Base-by-base conservation (phyloP, 371 early-diverging fungal genomes). In the Basidiobolus meristosporus region DNA sequence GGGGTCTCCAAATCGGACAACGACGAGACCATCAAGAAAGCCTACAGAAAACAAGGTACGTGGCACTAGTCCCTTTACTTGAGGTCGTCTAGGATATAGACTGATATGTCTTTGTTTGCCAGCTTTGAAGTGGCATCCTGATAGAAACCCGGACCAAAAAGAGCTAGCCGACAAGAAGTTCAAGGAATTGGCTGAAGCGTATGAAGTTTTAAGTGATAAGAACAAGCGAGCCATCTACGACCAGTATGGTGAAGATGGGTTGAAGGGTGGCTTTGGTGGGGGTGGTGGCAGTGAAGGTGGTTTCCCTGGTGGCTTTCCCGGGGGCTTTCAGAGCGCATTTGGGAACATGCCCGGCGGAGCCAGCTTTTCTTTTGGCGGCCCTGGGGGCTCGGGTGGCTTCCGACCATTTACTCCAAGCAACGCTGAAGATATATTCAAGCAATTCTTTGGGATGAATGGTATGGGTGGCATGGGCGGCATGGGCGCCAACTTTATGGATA, bases 151-250 rank as follows among this genome's bases (percentile, higher is more conserved):
- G 21, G 29, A 32, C 22, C 21, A 42, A 2, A 32, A 33, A 39
- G 46, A 48, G 0, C 42, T 42, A 0, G 63, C 63, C 7, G 75
- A 85, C 48, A 63, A 62, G 42, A 70, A 75, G 52, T 90, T 90
- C 56, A 87, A 88, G 50, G 83, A 84, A 43, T 62, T 85, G 35
- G 64, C 71, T 32, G 76, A 87, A 62, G 85, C 98, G 30, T 87
- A 90, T 63, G 92, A 95, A 61, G 81, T 90, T 43, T 67, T 95
- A 4, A 87, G 87, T 32, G 96, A 98, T 56, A 74, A 73, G 52
- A 59, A 86, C 45, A 85, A 86, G 54, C 75, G 86, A 19, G 62
- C 77, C 26, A 62, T 89, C 20, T 90, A 82, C 59, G 90, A 89
- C 50, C 79, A 78, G 51, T 87, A 59, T 50, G 91, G 91, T 35